A percentile compares a stretch with the other conserved stretches of the same genome.
phyloP scores from a whole-genome alignment of 345 rosid genomes.

The Salix dunnii region DNA sequence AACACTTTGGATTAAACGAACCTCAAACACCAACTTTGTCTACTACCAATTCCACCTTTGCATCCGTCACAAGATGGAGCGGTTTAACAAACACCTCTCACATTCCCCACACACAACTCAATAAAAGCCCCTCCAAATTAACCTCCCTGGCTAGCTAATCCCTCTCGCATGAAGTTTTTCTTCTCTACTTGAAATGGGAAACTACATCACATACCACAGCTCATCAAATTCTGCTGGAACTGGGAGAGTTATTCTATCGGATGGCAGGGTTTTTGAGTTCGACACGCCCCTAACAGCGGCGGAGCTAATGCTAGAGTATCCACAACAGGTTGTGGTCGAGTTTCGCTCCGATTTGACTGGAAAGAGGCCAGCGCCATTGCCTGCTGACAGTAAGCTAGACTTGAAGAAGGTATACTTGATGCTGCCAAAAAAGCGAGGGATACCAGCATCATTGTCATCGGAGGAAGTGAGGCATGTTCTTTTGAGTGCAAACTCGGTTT shows the following conservation, averaged over 20 bases:
- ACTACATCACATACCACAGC: conserved; percentile 23
- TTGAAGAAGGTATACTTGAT: conserved; percentile 51
- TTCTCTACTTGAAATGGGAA: conserved; percentile 49
- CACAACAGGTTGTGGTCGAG: conserved; percentile 72
- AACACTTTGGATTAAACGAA: background rate
- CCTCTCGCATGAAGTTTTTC: background rate
- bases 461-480: conserved; percentile 51
- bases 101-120: background rate
- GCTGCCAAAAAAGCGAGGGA: conserved; percentile 56
- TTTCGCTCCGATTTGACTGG: conserved; percentile 33
- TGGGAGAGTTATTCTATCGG: conserved; percentile 57
- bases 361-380: conserved; percentile 53
- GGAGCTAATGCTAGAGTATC: conserved; percentile 78
- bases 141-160: background rate
- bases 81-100: conserved; percentile 56
- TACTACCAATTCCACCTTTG: conserved; percentile 39
- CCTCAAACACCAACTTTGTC: conserved; percentile 23
- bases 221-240: conserved; percentile 14
- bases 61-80: conserved; percentile 51
- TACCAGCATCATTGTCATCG: conserved; percentile 34
- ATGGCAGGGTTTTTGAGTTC: conserved; percentile 55
- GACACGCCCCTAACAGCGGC: conserved; percentile 54
- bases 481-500: conserved; percentile 40
- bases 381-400: conserved; percentile 69
- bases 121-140: background rate